Evolutionary conservation across 768 basidiomycete genomes (phyloP).

Genomic region (Mrakia blollopis): DNA sequence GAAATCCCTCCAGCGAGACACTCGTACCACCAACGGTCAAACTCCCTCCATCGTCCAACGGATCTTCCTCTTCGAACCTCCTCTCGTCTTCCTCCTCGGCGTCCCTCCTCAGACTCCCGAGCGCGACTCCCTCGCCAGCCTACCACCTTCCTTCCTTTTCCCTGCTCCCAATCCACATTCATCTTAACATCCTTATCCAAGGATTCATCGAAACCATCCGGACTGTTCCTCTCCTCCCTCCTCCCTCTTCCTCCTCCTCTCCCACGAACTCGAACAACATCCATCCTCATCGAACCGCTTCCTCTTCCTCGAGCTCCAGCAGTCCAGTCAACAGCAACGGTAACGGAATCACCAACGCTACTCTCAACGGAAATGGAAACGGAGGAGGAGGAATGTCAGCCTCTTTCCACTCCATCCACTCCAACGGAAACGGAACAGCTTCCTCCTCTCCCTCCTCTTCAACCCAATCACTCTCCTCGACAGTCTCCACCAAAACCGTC

Average conservation of each 20-base stretch:
- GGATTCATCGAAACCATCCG: constrained; percentile 82
- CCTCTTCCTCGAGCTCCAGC: constrained; percentile 15
- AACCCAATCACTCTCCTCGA: constrained; percentile 13
- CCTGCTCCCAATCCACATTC: constrained; percentile 66
- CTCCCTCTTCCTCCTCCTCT: constrained; percentile 11
- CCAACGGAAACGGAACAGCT: neutral
- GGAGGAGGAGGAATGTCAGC: neutral
- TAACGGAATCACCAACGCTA: neutral
- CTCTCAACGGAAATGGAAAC: neutral
- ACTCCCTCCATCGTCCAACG: neutral
- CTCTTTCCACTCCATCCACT: neutral
- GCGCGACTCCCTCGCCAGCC: constrained; percentile 24
- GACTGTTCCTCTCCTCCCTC: constrained; percentile 43
- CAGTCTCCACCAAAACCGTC: constrained; percentile 27
- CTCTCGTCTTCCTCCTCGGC: neutral
- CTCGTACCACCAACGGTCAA: neutral
- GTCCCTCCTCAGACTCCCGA: neutral
- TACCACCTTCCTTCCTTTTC: constrained; percentile 45
- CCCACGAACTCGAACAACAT: neutral
- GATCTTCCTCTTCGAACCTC: neutral
- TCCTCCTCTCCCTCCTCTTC: constrained; percentile 5
- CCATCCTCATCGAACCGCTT: neutral
- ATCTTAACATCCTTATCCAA: constrained; percentile 78
- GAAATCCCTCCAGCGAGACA: neutral
- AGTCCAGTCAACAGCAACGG: neutral